phyloP scores from a whole-genome alignment of 2,329 filamentous ascomycete species.

The Aspergillus proliferans region DNA sequence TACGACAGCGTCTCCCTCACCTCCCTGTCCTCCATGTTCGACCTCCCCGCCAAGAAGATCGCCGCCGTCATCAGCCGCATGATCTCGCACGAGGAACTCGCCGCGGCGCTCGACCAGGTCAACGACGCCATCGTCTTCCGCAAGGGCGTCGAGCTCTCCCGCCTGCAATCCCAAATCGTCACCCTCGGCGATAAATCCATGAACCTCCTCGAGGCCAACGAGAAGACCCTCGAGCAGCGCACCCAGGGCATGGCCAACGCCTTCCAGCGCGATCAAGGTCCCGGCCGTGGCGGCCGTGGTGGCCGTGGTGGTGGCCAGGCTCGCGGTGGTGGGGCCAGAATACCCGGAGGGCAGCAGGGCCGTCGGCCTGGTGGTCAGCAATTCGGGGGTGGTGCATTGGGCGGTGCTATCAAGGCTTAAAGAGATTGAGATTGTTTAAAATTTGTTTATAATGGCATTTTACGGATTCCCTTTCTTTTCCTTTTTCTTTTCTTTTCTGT shows the following conservation, averaged over 20 bases:
- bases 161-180: constrained; percentile 89
- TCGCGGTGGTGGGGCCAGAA: constrained; percentile 33
- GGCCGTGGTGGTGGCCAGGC: constrained; percentile 34
- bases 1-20: constrained; percentile 90
- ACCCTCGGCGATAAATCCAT: constrained; percentile 95
- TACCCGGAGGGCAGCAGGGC: constrained; percentile 35
- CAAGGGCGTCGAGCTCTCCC: constrained; percentile 96
- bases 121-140: constrained; percentile 97
- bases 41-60: constrained; percentile 84
- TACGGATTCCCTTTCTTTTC: constrained; percentile 15
- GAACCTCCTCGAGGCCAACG: constrained; percentile 91
- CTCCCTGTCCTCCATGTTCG: constrained; percentile 89
- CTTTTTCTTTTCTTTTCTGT: constrained; percentile 9
- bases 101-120: constrained; percentile 93
- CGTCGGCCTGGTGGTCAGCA: constrained; percentile 45
- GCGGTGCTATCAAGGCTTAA: constrained; percentile 47
- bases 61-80: constrained; percentile 96
- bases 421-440: constrained; percentile 17
- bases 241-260: constrained; percentile 93
- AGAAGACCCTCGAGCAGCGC: constrained; percentile 92
- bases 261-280: constrained; percentile 85
- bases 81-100: constrained; percentile 98
- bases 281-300: constrained; percentile 61
- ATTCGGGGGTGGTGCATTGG: constrained; percentile 46
- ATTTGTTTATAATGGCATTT: constrained; percentile 25